Evolutionary conservation across 2,329 filamentous ascomycete species (phyloP).

Genomic region (Dothiorella sarmentorum): DNA sequence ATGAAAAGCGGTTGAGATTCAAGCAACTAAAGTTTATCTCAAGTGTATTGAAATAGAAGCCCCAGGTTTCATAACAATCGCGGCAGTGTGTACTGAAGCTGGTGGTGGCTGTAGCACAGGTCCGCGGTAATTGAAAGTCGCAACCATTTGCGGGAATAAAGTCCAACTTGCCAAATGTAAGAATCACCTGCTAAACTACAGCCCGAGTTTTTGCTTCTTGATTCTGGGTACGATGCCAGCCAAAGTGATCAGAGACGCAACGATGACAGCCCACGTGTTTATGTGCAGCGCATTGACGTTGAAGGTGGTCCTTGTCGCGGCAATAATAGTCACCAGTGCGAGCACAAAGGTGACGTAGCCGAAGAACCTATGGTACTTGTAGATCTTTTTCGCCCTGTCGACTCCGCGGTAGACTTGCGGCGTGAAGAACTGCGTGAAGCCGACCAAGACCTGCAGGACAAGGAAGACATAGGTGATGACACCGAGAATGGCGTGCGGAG

Average conservation of each 20-base stretch:
- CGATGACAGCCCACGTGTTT: constrained; percentile 69
- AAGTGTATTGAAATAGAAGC: too few relatives aligned
- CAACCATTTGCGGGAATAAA: too few relatives aligned
- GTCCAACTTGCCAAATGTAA: neutral
- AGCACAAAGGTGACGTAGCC: constrained; percentile 73
- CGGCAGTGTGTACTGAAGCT: too few relatives aligned
- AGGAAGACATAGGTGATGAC: constrained; percentile 69
- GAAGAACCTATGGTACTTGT: constrained; percentile 80
- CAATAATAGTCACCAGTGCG: constrained; percentile 69
- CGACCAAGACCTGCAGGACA: constrained; percentile 69
- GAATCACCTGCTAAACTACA: constrained; percentile 27
- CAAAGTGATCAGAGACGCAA: constrained; percentile 64
- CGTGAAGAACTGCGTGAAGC: constrained; percentile 76
- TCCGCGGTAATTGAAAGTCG: too few relatives aligned
- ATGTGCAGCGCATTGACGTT: constrained; percentile 66
- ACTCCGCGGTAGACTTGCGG: constrained; percentile 74
- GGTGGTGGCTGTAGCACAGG: too few relatives aligned
- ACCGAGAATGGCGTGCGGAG: constrained; percentile 79
- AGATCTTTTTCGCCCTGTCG: constrained; percentile 74
- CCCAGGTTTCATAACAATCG: too few relatives aligned
- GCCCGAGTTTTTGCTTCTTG: constrained; percentile 76
- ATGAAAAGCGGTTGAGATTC: too few relatives aligned
- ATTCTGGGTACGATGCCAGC: constrained; percentile 74
- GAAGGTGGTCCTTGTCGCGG: constrained; percentile 74
- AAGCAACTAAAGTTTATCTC: too few relatives aligned